Evolutionary conservation across 176 grass and related monocot genomes (phyloP).

Genomic region (Eleusine indica): DNA sequence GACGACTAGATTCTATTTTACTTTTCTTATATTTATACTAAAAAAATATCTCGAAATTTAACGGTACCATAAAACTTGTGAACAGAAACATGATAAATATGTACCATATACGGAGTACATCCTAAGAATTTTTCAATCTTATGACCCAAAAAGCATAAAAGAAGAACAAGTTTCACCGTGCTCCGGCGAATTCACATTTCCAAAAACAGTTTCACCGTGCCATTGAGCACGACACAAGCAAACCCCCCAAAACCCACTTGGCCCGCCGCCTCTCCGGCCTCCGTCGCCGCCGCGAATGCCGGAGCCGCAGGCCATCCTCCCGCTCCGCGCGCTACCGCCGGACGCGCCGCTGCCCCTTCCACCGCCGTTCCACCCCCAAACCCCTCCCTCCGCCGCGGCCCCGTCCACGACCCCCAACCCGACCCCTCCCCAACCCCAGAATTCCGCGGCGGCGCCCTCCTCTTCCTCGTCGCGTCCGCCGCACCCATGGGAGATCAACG

Average conservation of each 20-base stretch:
- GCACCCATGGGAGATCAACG: slow-evolving; percentile 57
- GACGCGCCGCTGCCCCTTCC: slow-evolving; percentile 58
- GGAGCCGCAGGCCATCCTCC: slow-evolving; percentile 63
- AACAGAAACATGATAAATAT: no score
- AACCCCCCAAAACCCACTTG: slow-evolving; percentile 40
- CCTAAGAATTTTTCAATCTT: no score
- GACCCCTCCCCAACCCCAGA: slow-evolving; percentile 18
- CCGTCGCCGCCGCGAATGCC: slow-evolving; percentile 46
- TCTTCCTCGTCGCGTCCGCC: slow-evolving; percentile 32
- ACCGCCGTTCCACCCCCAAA: slow-evolving; percentile 38
- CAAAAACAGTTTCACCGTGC: background rate
- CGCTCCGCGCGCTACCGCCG: slow-evolving; percentile 59
- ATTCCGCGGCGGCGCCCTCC: slow-evolving; percentile 4
- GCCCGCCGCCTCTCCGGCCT: background rate
- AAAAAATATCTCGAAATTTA: no score
- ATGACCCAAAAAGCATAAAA: no score
- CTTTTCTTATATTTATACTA: no score
- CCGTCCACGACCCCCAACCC: slow-evolving; percentile 13
- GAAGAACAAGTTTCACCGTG: no score
- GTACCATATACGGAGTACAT: no score
- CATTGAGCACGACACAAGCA: slow-evolving; percentile 26
- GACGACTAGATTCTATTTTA: no score
- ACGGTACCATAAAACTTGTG: no score
- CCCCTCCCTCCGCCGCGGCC: background rate
- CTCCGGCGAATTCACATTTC: background rate